Evolutionary conservation across 495 filamentous ascomycete species (phyloP).

Genomic region (Bathelium albidoporum): DNA sequence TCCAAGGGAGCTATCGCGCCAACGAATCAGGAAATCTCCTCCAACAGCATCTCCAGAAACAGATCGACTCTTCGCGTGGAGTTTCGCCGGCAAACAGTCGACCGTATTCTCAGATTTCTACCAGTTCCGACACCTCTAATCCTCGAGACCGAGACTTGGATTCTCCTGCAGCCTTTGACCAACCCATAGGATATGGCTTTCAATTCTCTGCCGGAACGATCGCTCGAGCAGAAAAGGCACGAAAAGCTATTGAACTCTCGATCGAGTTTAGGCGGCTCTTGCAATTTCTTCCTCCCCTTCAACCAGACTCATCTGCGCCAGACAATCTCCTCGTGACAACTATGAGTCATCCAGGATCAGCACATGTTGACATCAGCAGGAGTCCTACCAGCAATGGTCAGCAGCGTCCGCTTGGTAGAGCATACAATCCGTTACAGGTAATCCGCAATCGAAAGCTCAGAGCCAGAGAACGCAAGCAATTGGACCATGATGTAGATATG

Average conservation of each 20-base stretch:
- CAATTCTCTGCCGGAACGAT: slow-evolving; percentile 71
- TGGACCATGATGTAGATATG: slow-evolving; percentile 61
- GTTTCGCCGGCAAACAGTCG: slow-evolving; percentile 45
- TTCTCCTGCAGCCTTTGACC: slow-evolving; percentile 12
- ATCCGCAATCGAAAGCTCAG: slow-evolving; percentile 76
- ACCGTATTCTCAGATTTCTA: slow-evolving; percentile 7
- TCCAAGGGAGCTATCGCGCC: slow-evolving; percentile 14
- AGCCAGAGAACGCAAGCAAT: slow-evolving; percentile 55
- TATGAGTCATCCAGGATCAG: slow-evolving; percentile 23
- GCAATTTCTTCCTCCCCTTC: slow-evolving; percentile 60
- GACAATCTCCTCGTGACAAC: slow-evolving; percentile 24
- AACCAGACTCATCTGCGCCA: slow-evolving; percentile 33
- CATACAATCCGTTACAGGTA: slow-evolving; percentile 79
- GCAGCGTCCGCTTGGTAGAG: slow-evolving; percentile 40
- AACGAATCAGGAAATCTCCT: slow-evolving; percentile 42
- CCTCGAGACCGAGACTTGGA: slow-evolving; percentile 4
- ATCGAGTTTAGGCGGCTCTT: slow-evolving; percentile 71
- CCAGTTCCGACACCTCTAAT: background rate
- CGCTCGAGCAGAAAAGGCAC: slow-evolving; percentile 66
- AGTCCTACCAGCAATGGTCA: slow-evolving; percentile 17
- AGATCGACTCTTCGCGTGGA: slow-evolving; percentile 47
- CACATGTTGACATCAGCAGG: slow-evolving; percentile 21
- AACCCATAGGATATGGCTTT: slow-evolving; percentile 27
- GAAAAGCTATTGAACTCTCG: slow-evolving; percentile 65
- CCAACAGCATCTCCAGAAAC: slow-evolving; percentile 55